Evolutionary conservation across 1,284 basidiomycete genomes (phyloP).

Genomic region (Xerocomus amazonicus): DNA sequence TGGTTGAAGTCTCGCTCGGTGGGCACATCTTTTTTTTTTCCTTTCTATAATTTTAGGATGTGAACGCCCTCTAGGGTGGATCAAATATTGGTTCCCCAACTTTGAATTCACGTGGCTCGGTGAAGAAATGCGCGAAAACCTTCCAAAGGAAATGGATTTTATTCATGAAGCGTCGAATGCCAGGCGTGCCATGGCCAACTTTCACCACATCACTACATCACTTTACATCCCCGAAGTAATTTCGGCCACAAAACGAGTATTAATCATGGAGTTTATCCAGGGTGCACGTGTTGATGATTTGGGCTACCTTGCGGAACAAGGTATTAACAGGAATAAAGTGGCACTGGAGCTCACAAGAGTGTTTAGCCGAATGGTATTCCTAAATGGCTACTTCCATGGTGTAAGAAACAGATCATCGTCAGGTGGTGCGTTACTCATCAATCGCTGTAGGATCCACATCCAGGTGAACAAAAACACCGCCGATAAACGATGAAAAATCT

Average conservation of each 20-base stretch:
- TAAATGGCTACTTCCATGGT: constrained; percentile 90
- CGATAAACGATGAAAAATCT: neutral
- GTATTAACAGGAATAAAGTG: constrained; percentile 93
- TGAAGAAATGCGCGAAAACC: constrained; percentile 88
- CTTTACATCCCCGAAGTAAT: constrained; percentile 91
- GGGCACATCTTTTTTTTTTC: constrained; percentile 16
- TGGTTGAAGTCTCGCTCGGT: constrained; percentile 82
- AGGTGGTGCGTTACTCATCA: constrained; percentile 1
- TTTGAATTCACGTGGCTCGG: constrained; percentile 96
- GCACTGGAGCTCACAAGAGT: constrained; percentile 86
- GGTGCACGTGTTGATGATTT: constrained; percentile 91
- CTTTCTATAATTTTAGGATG: neutral
- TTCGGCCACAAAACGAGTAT: constrained; percentile 78
- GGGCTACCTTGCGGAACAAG: constrained; percentile 75
- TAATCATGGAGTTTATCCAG: constrained; percentile 93
- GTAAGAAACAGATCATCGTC: constrained; percentile 40
- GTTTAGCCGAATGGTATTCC: constrained; percentile 95
- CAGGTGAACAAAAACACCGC: constrained; percentile 40
- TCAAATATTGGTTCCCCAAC: constrained; percentile 85
- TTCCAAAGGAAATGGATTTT: constrained; percentile 96
- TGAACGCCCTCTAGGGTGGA: constrained; percentile 52
- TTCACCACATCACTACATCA: constrained; percentile 70
- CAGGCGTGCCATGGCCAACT: constrained; percentile 67
- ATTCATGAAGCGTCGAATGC: constrained; percentile 89
- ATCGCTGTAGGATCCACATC: constrained; percentile 64